Percentiles rank a stretch among this genome's conserved stretches.
These are phyloP conservation scores for Coemansia interrupta DNA, from an alignment of 192 early-diverging fungal genomes.

Conservation along the genomic window DNA sequence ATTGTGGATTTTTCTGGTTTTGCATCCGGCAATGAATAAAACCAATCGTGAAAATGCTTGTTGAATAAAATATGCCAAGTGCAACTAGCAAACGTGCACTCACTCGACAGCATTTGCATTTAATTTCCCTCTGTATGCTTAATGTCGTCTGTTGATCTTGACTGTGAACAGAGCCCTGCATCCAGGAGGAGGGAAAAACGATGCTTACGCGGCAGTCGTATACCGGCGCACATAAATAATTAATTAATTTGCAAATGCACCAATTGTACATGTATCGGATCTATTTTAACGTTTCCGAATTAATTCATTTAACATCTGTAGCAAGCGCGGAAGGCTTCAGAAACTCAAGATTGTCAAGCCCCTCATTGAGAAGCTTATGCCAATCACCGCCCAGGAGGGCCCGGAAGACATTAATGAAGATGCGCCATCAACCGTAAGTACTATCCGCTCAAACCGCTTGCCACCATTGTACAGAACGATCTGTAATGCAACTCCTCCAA, in stretches of 20 bases:
- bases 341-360: slow-evolving; percentile 78
- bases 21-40: background rate
- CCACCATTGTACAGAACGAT: too few species aligned
- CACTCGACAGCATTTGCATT: background rate
- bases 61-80: background rate
- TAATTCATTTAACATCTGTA: slow-evolving; percentile 14
- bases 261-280: slow-evolving; percentile 6
- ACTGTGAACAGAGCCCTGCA: background rate
- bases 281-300: too few species aligned
- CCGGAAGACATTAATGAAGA: slow-evolving; percentile 77
- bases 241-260: too few species aligned
- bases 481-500: too few species aligned
- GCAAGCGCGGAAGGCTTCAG: slow-evolving; percentile 78
- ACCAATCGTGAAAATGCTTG: background rate
- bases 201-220: too few species aligned
- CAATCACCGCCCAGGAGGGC: slow-evolving; percentile 79
- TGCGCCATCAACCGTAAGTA: slow-evolving; percentile 62
- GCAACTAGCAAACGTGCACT: too few species aligned
- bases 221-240: too few species aligned
- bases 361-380: slow-evolving; percentile 76
- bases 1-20: background rate
- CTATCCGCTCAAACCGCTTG: background rate
- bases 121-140: slow-evolving; percentile 6
- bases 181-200: too few species aligned
- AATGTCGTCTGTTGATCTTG: background rate